These are phyloP conservation scores for Fusarium sambucinum DNA, from an alignment of 2,329 filamentous ascomycete species.

Conservation along the genomic window DNA sequence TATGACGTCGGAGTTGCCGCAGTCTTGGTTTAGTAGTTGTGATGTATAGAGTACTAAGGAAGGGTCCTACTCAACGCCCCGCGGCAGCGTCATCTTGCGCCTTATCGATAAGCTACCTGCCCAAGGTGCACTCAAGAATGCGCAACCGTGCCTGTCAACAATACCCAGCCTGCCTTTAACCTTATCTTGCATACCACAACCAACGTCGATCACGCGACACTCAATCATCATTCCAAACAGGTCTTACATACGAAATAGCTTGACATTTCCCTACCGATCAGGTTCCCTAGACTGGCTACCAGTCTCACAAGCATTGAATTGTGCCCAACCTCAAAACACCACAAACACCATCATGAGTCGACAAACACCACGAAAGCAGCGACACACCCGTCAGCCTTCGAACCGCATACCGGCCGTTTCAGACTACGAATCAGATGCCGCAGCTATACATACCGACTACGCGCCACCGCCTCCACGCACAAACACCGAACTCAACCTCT, in stretches of 20 bases:
- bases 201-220: slow-evolving; percentile 7
- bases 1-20: slow-evolving; percentile 36
- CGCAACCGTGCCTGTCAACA: slow-evolving; percentile 35
- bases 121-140: slow-evolving; percentile 17
- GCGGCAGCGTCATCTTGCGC: slow-evolving; percentile 42
- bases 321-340: slow-evolving; percentile 27
- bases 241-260: neutral
- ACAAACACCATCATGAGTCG: slow-evolving; percentile 57
- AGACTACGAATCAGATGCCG: slow-evolving; percentile 76
- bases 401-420: slow-evolving; percentile 59
- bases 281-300: neutral
- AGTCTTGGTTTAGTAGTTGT: slow-evolving; percentile 28
- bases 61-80: slow-evolving; percentile 25
- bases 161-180: slow-evolving; percentile 5
- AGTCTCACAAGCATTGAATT: neutral
- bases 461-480: slow-evolving; percentile 70
- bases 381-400: slow-evolving; percentile 58
- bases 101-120: slow-evolving; percentile 49
- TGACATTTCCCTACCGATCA: neutral
- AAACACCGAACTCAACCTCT: slow-evolving; percentile 88
- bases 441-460: slow-evolving; percentile 55
- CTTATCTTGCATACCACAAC: slow-evolving; percentile 23
- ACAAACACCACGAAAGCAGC: slow-evolving; percentile 56
- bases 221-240: neutral
- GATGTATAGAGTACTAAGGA: slow-evolving; percentile 29